Percentiles rank a stretch among this genome's conserved stretches.
Conservation (phyloP, 352 stramenopile genomes). For the Phytophthora litchii region DNA sequence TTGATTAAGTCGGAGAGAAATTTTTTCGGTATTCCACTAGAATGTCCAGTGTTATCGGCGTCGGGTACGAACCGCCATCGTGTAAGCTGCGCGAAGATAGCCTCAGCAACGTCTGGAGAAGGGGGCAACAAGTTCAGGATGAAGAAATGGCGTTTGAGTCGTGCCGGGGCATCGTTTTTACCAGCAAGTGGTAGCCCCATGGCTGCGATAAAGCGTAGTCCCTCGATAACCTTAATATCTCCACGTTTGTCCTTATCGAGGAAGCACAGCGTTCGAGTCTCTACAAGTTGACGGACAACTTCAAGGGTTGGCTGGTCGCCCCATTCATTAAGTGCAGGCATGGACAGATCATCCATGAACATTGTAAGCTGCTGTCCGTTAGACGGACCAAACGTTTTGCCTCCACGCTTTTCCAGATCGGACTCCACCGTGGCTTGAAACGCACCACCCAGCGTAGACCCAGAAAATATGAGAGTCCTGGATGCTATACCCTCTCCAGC, state of each 20-base stretch:
- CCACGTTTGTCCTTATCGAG: constrained; percentile 86
- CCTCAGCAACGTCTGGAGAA: constrained; percentile 74
- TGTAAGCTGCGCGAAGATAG: constrained; percentile 89
- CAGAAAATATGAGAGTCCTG: constrained; percentile 91
- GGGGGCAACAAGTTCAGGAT: constrained; percentile 85
- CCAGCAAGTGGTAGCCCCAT: constrained; percentile 66
- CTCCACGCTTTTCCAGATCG: constrained; percentile 80
- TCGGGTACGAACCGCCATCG: constrained; percentile 51
- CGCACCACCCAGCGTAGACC: constrained; percentile 70
- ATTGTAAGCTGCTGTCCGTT: constrained; percentile 78
- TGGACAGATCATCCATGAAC: constrained; percentile 81
- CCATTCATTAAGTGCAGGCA: constrained; percentile 75
- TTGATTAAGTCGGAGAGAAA: constrained; percentile 48
- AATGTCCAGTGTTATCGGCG: constrained; percentile 12
- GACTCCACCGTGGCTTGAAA: constrained; percentile 83
- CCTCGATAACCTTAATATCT: constrained; percentile 79
- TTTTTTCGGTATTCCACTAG: constrained; percentile 34
- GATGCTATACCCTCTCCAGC: constrained; percentile 55
- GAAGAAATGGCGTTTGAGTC: constrained; percentile 92
- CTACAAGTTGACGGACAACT: constrained; percentile 72
- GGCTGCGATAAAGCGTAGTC: constrained; percentile 66
- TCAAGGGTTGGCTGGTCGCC: constrained; percentile 82
- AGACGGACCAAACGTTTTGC: constrained; percentile 78
- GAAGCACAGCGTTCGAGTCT: constrained; percentile 74
- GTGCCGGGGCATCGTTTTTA: constrained; percentile 89